Conservation (phyloP, 345 rosid genomes). For the Garcia nutans region DNA sequence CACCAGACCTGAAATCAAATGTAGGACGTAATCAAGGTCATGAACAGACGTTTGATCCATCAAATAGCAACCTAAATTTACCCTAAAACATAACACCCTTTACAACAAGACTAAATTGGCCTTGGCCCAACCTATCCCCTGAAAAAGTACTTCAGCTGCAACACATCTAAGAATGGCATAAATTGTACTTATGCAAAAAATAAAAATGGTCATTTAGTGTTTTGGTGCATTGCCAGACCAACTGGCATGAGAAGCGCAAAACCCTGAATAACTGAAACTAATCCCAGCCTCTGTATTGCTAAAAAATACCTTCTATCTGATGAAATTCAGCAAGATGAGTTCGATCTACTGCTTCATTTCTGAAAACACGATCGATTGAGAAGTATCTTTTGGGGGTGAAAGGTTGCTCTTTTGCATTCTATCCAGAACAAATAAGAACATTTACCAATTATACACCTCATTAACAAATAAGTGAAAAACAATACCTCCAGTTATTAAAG, state of each 20-base stretch:
- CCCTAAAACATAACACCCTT: not conserved
- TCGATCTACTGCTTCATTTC: conserved; percentile 95
- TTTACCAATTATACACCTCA: too few relatives aligned
- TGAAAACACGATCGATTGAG: conserved; percentile 95
- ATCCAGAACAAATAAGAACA: not conserved
- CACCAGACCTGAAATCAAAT: conserved; percentile 63
- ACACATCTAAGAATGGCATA: not conserved
- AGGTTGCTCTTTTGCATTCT: conserved; percentile 46
- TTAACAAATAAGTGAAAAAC: not conserved
- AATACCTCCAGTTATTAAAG: not conserved
- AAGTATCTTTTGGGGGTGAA: conserved; percentile 83
- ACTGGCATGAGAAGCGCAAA: not conserved
- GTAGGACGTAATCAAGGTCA: not conserved
- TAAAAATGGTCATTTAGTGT: not conserved
- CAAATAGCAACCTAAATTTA: not conserved
- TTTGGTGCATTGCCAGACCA: conserved; percentile 4
- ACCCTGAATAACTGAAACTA: not conserved
- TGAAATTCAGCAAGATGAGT: conserved; percentile 98
- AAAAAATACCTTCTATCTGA: conserved; percentile 80
- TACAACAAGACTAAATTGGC: not conserved
- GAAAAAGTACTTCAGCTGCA: not conserved
- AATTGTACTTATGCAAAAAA: not conserved
- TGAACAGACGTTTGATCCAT: not conserved
- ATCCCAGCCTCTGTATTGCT: not conserved
- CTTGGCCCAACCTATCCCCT: not conserved